These are phyloP conservation scores for Metschnikowia vanudenii DNA, from an alignment of 805 yeast genomes.

Conservation along the genomic window DNA sequence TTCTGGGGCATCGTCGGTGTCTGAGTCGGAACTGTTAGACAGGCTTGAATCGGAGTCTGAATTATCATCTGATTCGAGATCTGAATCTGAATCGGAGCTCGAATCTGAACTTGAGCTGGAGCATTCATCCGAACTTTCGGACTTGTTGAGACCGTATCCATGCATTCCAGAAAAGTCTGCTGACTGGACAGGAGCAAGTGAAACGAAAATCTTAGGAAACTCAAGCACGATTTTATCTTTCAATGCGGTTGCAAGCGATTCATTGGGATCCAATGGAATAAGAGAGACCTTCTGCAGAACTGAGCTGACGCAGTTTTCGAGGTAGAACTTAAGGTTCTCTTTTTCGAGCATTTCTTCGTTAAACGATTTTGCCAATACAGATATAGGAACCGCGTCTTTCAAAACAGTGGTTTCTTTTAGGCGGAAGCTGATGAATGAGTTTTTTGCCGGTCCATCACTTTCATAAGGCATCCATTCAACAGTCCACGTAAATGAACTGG, in stretches of 20 bases:
- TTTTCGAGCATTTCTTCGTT: slow-evolving; percentile 20
- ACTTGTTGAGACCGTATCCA: slow-evolving; percentile 14
- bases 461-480: slow-evolving; percentile 63
- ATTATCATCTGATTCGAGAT: slow-evolving; percentile 12
- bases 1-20: slow-evolving; percentile 33
- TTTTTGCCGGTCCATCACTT: slow-evolving; percentile 24
- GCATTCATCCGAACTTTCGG: slow-evolving; percentile 19
- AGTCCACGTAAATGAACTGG: slow-evolving; percentile 71
- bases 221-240: slow-evolving; percentile 64
- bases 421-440: slow-evolving; percentile 43
- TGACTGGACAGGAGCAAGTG: slow-evolving; percentile 13
- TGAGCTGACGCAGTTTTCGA: slow-evolving; percentile 31
- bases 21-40: slow-evolving; percentile 15
- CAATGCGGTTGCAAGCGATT: slow-evolving; percentile 49
- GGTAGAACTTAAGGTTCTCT: slow-evolving; percentile 30
- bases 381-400: slow-evolving; percentile 42
- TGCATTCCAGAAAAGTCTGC: slow-evolving; percentile 3
- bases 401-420: slow-evolving; percentile 38
- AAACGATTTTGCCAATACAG: slow-evolving; percentile 25
- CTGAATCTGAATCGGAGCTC: slow-evolving; percentile 5
- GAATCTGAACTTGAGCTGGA: slow-evolving; percentile 2
- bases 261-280: slow-evolving; percentile 34
- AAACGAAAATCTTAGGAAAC: slow-evolving; percentile 66
- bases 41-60: slow-evolving; percentile 9
- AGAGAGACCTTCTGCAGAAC: slow-evolving; percentile 23